Evolutionary conservation across 2,329 filamentous ascomycete species (phyloP), one percentile per base, ranked within the genome.

Genomic region (Pestalotiopsis sp.): DNA sequence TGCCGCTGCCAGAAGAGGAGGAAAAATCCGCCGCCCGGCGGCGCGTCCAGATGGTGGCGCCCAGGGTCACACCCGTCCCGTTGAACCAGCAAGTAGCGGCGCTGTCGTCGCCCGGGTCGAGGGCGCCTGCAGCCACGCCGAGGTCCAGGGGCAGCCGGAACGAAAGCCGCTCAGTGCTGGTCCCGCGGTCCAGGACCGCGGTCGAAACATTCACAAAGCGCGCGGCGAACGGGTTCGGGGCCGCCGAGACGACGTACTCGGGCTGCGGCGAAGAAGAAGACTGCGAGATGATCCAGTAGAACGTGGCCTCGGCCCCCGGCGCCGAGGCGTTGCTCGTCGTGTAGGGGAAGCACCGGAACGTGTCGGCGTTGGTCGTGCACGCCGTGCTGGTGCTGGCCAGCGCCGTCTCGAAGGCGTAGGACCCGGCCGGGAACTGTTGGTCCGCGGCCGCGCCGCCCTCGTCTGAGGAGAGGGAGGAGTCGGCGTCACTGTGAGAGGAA

Each of bases 281-380:
- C 4, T 81, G 75, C 2, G 78, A 78, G 68, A 93, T 89, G 69
- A 86, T 82, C 90, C 90, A 92, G 75, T 87, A 84, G 77, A 92
- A 91, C 6, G 84, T 86, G 0, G 86, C 82, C 4, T 83, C 76
- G 3, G 80, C 79, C 23, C 82, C 80, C 13, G 71, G 62, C 4
- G 79, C 79, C 6, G 81, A 76, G 11, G 76, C 74, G 14, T 81
- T 78, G 78, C 87, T 90, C 38, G 83, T 82, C 2, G 78, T 80
- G 74, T 86, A 87, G 1, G 90, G 89, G 70, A 85, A 87, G 81
- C 91, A 93, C 67, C 82, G 82, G 88, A 90, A 93, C 1, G 89
- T 89, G 4, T 82, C 79, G 0, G 86, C 72, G 72, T 88, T 85
- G 14, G 86, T 83, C 0, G 89, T 90, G 78, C 91, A 93, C 63